Evolutionary conservation across 441 rosid genomes (phyloP).

Genomic region (Gossypium trilobum): DNA sequence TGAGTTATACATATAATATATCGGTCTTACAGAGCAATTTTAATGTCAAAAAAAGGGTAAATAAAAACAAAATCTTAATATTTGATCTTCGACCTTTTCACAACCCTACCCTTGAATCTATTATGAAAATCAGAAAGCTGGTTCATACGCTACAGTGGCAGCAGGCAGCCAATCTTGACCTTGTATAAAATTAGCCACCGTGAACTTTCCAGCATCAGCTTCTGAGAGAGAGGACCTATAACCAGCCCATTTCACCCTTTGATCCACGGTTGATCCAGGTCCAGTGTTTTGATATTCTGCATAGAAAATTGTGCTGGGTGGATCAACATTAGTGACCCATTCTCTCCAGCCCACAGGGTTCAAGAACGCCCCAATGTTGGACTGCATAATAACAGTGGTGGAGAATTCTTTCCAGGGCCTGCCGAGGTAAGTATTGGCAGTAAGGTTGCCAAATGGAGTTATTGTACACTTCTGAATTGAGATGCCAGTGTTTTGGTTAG

Average conservation of each 20-base stretch:
- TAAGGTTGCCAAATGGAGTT: slow-evolving; percentile 21
- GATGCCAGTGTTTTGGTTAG: slow-evolving; percentile 53
- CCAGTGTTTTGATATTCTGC: slow-evolving; percentile 59
- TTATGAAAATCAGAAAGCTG: slow-evolving; percentile 20
- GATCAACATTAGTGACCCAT: slow-evolving; percentile 46
- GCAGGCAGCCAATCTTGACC: slow-evolving; percentile 50
- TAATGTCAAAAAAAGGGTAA: not conserved
- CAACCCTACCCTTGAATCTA: not conserved
- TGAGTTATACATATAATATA: not conserved
- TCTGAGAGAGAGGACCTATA: slow-evolving; percentile 35
- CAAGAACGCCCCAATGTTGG: slow-evolving; percentile 35
- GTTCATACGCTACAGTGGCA: slow-evolving; percentile 30
- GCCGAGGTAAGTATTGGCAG: slow-evolving; percentile 52
- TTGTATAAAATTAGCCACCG: slow-evolving; percentile 43
- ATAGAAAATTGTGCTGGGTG: slow-evolving; percentile 46
- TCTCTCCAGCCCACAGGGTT: slow-evolving; percentile 46
- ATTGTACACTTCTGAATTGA: slow-evolving; percentile 49
- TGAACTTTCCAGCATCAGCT: slow-evolving; percentile 42
- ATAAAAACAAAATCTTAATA: not conserved
- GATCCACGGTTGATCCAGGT: slow-evolving; percentile 30
- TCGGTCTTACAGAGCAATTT: not conserved
- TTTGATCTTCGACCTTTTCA: not conserved
- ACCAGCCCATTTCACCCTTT: slow-evolving; percentile 56
- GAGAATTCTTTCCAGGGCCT: slow-evolving; percentile 72
- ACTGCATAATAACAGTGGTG: slow-evolving; percentile 59